Evolutionary conservation across 148 eudicot genomes (phyloP).

Genomic region (Limonium bicolor): DNA sequence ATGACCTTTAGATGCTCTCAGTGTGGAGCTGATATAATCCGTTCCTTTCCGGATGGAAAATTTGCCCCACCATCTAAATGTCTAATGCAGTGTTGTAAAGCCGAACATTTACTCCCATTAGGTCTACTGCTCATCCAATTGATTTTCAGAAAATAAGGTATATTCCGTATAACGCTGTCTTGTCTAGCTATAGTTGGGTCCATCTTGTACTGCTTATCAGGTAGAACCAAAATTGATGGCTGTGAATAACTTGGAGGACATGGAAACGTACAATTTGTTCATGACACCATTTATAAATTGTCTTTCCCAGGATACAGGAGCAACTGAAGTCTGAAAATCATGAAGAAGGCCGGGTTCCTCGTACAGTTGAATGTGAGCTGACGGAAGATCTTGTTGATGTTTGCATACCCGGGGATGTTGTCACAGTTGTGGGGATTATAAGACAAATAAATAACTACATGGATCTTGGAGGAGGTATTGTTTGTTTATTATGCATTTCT

Average conservation of each 20-base stretch:
- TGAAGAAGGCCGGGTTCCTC: conserved; percentile 98
- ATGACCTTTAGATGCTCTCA: conserved; percentile 64
- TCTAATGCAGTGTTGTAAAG: conserved; percentile 67
- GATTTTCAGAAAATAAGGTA: conserved; percentile 97
- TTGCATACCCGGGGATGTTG: conserved; percentile 96
- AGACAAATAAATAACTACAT: conserved; percentile 89
- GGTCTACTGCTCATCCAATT: conserved; percentile 57
- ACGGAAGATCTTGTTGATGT: conserved; percentile 93
- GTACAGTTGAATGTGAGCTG: conserved; percentile 94
- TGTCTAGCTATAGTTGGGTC: not conserved
- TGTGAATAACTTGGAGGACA: no score
- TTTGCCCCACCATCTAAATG: conserved; percentile 80
- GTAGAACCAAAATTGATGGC: no score
- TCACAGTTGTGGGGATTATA: conserved; percentile 84
- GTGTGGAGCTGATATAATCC: conserved; percentile 60
- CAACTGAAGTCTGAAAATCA: conserved; percentile 86
- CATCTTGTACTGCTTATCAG: no score
- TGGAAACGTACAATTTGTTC: no score
- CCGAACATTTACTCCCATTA: conserved; percentile 58
- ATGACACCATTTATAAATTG: no score
- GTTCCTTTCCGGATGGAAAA: conserved; percentile 92
- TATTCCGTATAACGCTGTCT: no score
- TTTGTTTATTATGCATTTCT: no score
- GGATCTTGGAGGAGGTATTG: conserved; percentile 99
- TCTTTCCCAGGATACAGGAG: conserved; percentile 64